Evolutionary conservation across 164 flowering plant species (phyloP), one percentile per base, ranked within the genome.

Genomic region (Amborella trichopoda): DNA sequence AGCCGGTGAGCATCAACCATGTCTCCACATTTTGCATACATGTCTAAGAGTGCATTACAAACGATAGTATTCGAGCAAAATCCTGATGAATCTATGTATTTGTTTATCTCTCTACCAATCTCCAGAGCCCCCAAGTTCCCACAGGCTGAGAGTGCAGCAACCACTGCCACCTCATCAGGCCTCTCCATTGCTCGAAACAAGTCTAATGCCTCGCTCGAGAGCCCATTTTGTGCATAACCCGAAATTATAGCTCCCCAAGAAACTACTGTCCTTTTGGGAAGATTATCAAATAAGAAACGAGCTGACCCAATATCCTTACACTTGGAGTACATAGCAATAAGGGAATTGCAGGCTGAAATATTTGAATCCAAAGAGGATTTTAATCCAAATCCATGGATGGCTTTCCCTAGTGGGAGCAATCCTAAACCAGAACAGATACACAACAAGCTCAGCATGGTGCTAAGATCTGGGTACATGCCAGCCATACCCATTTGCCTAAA

Each of bases 11-110:
- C 78, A 21, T 61, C 58, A 12, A 24, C 24, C 27, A 73, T 52
- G 54, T 67, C 60, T 26, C 84, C 87, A 55, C 82, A 82, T 63
- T 82, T 82, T 10, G 69, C 65, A 57, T 79, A 79, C 82, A 82
- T 76, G 52, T 79, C 86, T 22, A 79, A 40, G 41, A 78, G 50
- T 14, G 86, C 78, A 64, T 75, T 82, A 40, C 60, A 68, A 9
- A 82, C 56, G 33, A 73, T 55, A 0, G 64, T 44, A 48, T 58
- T 58, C 17, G 50, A 41, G 39, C 49, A 49, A 9, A 74, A 60
- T 13, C 74, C 64, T 14, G 60, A 59, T 23, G 54, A 57, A 24
- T 27, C 9, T 0, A 63, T 67, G 54, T 74, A 76, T 49, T 22
- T 32, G 26, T 78, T 50, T 46, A 81, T 49, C 76, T 73, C 68